Percentiles rank a stretch among this genome's conserved stretches.
Conservation (phyloP, 108 stramenopile species). For the Epithemia pelagica region DNA sequence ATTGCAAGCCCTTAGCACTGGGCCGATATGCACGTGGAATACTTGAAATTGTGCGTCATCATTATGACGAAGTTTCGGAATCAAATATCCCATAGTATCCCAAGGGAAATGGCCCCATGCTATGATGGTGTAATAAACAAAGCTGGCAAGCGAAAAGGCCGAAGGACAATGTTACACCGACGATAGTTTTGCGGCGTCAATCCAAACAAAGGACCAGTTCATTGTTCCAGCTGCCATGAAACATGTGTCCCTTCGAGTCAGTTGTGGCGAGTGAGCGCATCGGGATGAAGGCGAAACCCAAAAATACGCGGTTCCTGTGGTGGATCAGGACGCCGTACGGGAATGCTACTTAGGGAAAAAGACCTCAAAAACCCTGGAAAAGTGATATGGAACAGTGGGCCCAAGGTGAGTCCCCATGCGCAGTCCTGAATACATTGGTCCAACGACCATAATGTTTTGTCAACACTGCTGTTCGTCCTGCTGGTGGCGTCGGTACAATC, state of each 20-base stretch:
- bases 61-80: no score
- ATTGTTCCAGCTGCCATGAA: no score
- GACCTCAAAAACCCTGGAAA: neutral
- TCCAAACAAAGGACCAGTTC: no score
- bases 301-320: slow-evolving; percentile 5
- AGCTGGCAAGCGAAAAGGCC: neutral
- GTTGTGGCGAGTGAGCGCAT: neutral
- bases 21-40: neutral
- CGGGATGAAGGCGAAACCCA: slow-evolving; percentile 10
- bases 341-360: neutral
- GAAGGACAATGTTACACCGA: neutral
- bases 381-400: slow-evolving; percentile 28
- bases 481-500: neutral
- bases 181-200: neutral
- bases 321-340: neutral
- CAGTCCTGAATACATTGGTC: slow-evolving; percentile 30
- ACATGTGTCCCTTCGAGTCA: neutral
- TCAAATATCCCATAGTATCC: no score
- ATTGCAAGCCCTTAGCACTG: neutral
- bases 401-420: slow-evolving; percentile 47
- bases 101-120: no score
- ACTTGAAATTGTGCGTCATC: no score
- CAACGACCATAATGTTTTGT: neutral
- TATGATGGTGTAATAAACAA: neutral
- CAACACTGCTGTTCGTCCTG: neutral